These are phyloP conservation scores for Solanum peruvianum DNA, from an alignment of 257 asterid genomes.

Conservation along the genomic window DNA sequence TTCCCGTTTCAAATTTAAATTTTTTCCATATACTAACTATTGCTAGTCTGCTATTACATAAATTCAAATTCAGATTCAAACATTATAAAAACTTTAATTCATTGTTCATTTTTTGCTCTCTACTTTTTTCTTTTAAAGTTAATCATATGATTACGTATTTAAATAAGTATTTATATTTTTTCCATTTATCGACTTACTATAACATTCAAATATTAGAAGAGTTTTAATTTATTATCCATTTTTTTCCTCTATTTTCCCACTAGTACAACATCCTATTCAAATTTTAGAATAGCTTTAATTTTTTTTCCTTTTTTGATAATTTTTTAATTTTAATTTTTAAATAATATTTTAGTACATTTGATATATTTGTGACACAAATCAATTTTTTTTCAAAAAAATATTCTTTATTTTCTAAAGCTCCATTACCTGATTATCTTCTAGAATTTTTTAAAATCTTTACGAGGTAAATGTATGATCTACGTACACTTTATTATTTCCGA, in stretches of 20 bases:
- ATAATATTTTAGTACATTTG: neutral
- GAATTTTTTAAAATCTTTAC: neutral
- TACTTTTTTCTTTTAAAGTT: neutral
- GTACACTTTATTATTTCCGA: accelerated
- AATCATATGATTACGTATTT: neutral
- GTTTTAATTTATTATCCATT: neutral
- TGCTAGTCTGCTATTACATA: neutral
- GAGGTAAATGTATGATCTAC: neutral
- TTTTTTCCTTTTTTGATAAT: no score
- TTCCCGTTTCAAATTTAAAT: neutral
- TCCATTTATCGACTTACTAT: neutral
- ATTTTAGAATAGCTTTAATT: no score
- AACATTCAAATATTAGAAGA: neutral
- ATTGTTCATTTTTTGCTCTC: neutral
- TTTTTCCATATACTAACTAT: neutral
- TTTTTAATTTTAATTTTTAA: neutral
- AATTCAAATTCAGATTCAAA: neutral
- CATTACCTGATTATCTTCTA: neutral
- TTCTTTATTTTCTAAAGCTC: neutral
- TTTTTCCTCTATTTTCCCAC: no score
- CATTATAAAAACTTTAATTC: neutral
- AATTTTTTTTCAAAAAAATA: neutral
- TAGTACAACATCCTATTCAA: no score
- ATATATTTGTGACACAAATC: neutral
- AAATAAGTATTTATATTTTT: neutral